phyloP scores from a whole-genome alignment of 441 rosid genomes.

The California macrophylla region DNA sequence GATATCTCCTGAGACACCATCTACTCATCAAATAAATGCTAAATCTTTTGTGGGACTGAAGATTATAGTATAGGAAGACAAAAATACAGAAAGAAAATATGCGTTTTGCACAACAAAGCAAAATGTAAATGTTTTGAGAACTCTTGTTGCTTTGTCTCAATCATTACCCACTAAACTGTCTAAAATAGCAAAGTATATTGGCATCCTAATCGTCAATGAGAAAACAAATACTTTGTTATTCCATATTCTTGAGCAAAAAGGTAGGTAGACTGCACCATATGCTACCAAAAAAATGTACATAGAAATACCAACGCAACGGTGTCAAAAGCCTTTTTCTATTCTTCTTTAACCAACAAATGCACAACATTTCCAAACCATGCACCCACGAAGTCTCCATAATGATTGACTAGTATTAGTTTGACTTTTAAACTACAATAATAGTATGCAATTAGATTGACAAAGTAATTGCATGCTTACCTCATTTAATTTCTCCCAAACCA shows the following conservation, averaged over 20 bases:
- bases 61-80: not conserved
- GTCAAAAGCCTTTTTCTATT: not conserved
- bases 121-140: not conserved
- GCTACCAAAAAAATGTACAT: not conserved
- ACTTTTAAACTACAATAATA: not conserved
- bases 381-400: not conserved
- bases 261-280: not conserved
- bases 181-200: not conserved
- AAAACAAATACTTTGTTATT: not conserved
- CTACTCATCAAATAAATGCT: not conserved
- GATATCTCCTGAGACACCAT: not conserved
- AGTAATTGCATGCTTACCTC: conserved; percentile 44
- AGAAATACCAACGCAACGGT: not conserved
- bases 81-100: not conserved
- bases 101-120: not conserved
- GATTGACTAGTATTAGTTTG: not conserved
- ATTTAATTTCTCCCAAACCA: conserved; percentile 93
- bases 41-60: not conserved
- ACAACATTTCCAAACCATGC: not conserved
- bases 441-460: conserved; percentile 6
- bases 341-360: not conserved
- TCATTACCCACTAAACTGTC: not conserved
- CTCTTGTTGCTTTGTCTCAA: not conserved
- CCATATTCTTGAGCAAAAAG: not conserved
- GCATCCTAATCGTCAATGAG: not conserved